These are phyloP conservation scores for Exophiala spinifera DNA, from an alignment of 2,329 filamentous ascomycete species.

Conservation along the genomic window DNA sequence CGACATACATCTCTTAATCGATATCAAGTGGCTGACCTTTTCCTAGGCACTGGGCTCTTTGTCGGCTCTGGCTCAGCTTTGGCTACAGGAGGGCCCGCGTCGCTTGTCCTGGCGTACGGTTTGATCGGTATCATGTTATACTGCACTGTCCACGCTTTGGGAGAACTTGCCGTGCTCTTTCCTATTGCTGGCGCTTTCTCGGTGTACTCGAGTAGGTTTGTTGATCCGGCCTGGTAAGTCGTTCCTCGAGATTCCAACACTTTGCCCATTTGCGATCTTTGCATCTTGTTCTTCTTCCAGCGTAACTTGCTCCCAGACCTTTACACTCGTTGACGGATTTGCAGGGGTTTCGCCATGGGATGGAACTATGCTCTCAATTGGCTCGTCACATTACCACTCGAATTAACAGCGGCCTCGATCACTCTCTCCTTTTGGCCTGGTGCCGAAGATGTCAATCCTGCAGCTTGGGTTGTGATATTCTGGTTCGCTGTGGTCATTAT, in stretches of 20 bases:
- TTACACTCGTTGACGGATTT: too few species aligned
- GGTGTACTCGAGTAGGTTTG: constrained; percentile 82
- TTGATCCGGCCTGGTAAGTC: constrained; percentile 75
- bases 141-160: constrained; percentile 85
- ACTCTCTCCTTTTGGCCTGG: constrained; percentile 73
- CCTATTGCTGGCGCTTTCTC: constrained; percentile 90
- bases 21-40: too few species aligned
- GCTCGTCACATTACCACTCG: constrained; percentile 77
- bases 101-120: constrained; percentile 69
- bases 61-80: constrained; percentile 75
- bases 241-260: too few species aligned
- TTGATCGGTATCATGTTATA: constrained; percentile 85
- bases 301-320: too few species aligned
- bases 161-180: constrained; percentile 84
- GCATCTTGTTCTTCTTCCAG: too few species aligned
- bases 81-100: constrained; percentile 70
- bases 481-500: constrained; percentile 71
- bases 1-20: constrained; percentile 19
- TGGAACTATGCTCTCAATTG: constrained; percentile 66
- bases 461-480: constrained; percentile 81
- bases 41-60: constrained; percentile 77
- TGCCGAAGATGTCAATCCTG: constrained; percentile 58
- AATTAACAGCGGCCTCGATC: constrained; percentile 81
- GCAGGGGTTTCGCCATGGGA: constrained; percentile 77
- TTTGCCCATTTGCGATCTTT: too few species aligned